Evolutionary conservation across 257 asterid genomes (phyloP).

Genomic region (Lycium barbarum): DNA sequence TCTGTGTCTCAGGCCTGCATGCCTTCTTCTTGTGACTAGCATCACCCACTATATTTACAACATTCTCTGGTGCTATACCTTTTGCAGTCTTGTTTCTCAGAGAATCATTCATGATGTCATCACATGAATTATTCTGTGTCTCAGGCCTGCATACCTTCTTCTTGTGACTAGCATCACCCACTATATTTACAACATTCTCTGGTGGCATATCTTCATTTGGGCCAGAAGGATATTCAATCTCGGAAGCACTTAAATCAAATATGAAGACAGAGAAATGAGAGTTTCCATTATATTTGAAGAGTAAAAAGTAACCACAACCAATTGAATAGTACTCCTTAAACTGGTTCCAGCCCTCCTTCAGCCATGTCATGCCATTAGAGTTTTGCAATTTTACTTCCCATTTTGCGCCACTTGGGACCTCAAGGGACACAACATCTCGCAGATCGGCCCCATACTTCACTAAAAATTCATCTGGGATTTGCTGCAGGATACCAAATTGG

Average conservation of each 20-base stretch:
- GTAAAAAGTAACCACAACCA: not conserved
- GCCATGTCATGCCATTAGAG: slow-evolving; percentile 11
- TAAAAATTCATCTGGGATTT: slow-evolving; percentile 14
- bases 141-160: no score
- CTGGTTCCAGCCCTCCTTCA: slow-evolving; percentile 6
- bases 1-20: no score
- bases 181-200: not conserved
- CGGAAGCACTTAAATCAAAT: slow-evolving; percentile 17
- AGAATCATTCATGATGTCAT: no score
- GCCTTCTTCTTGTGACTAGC: not conserved
- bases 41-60: not conserved
- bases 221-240: slow-evolving; percentile 15
- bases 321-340: slow-evolving; percentile 22
- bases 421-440: not conserved
- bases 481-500: not conserved
- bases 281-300: slow-evolving; percentile 23
- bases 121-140: no score
- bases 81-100: no score
- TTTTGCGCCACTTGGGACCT: slow-evolving; percentile 14
- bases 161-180: not conserved
- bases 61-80: not conserved
- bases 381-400: slow-evolving; percentile 14
- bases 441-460: not conserved
- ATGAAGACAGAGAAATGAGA: slow-evolving; percentile 17
- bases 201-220: not conserved